Conservation (phyloP, 306 rosid genomes). For the Ziziphus jujuba region DNA sequence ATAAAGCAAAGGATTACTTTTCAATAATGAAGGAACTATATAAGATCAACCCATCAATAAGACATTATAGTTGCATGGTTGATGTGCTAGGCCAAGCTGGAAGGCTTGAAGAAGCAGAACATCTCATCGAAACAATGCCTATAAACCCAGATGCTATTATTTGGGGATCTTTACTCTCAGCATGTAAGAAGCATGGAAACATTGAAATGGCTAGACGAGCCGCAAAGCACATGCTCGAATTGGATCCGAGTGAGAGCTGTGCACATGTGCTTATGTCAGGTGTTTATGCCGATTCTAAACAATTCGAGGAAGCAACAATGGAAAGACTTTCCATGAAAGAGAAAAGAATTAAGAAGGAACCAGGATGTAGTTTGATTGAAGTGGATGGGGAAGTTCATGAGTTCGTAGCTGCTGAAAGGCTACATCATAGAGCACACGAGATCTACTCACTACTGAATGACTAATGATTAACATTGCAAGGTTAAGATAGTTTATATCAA, state of each 20-base stretch:
- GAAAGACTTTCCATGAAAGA: conserved; percentile 67
- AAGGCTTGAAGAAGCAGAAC: conserved; percentile 77
- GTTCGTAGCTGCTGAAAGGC: conserved; percentile 70
- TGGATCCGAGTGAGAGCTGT: conserved; percentile 64
- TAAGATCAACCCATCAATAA: conserved; percentile 58
- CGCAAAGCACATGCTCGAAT: conserved; percentile 50
- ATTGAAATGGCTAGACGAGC: conserved; percentile 62
- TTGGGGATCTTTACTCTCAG: conserved; percentile 87
- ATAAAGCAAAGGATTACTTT: conserved; percentile 57
- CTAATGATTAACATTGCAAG: conserved; percentile 21
- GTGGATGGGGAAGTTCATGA: conserved; percentile 74
- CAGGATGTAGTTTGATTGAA: conserved; percentile 87
- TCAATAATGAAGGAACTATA: conserved; percentile 47
- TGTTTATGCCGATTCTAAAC: conserved; percentile 54
- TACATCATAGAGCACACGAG: conserved; percentile 60
- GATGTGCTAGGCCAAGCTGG: conserved; percentile 72
- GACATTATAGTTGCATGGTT: conserved; percentile 82
- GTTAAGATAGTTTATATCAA: conserved; percentile 10
- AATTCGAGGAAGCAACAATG: conserved; percentile 58
- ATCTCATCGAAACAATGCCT: conserved; percentile 53
- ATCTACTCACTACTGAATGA: conserved; percentile 55
- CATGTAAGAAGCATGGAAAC: conserved; percentile 63
- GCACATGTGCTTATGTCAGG: conserved; percentile 74
- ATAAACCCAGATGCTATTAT: conserved; percentile 63
- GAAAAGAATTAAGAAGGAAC: conserved; percentile 64